Conservation (phyloP, 768 basidiomycete genomes). For the Cystobasidium ongulense region DNA sequence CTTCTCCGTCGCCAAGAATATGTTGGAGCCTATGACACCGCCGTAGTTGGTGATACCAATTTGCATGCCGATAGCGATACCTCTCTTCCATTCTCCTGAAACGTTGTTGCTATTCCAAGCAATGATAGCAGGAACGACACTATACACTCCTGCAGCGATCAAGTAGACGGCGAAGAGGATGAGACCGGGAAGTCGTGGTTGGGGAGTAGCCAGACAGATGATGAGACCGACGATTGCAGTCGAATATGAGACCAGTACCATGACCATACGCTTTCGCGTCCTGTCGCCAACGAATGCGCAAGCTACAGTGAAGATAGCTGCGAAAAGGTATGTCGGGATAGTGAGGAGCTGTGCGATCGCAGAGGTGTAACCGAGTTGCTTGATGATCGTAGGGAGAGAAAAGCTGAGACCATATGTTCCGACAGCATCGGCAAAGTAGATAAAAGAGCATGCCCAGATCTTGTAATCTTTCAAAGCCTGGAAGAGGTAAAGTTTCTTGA, state of each 20-base stretch:
- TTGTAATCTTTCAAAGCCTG: conserved; percentile 32
- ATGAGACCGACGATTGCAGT: conserved; percentile 36
- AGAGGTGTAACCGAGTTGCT: conserved; percentile 40
- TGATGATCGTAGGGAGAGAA: conserved; percentile 38
- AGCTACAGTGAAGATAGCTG: conserved; percentile 33
- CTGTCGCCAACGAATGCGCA: conserved; percentile 16
- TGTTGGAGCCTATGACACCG: conserved; percentile 41
- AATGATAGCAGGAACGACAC: conserved; percentile 38
- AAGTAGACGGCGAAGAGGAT: conserved; percentile 39
- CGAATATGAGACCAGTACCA: conserved; percentile 32
- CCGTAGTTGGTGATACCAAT: conserved; percentile 38
- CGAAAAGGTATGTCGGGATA: conserved; percentile 42
- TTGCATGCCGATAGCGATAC: conserved; percentile 28
- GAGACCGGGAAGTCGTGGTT: conserved; percentile 33
- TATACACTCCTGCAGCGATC: conserved; percentile 39
- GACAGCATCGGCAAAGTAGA: conserved; percentile 38
- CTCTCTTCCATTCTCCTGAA: conserved; percentile 35
- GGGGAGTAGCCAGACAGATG: conserved; percentile 37
- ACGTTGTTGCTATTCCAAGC: conserved; percentile 40
- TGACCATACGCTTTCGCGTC: conserved; percentile 2
- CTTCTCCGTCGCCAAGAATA: conserved; percentile 21
- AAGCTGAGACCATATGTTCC: conserved; percentile 41
- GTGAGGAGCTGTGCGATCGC: conserved; percentile 39
- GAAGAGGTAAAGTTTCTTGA: conserved; percentile 22
- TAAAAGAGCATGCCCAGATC: conserved; percentile 38